These are phyloP conservation scores for Agaricus subrufescens DNA, from an alignment of 768 basidiomycete species.

Conservation along the genomic window DNA sequence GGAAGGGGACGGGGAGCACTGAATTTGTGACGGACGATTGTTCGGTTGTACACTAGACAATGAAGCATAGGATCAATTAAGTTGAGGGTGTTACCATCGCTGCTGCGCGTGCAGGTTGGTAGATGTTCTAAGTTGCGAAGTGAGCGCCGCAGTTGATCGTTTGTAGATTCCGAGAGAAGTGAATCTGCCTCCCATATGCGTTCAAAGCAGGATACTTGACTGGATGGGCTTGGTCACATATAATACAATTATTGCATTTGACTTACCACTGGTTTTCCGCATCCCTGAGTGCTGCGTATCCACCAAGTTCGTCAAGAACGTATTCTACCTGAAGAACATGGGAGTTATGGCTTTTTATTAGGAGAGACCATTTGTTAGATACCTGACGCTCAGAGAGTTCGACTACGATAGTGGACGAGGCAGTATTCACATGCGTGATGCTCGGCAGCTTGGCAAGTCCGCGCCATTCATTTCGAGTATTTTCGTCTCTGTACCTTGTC, in stretches of 20 bases:
- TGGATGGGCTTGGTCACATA: conserved; percentile 15
- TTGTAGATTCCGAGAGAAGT: conserved; percentile 15
- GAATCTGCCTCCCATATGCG: conserved; percentile 45
- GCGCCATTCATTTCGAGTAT: conserved; percentile 27
- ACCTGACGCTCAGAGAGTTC: conserved; percentile 37
- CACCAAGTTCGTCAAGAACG: conserved; percentile 43
- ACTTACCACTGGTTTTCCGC: conserved; percentile 31
- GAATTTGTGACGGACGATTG: conserved; percentile 26
- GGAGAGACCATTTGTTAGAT: conserved; percentile 4
- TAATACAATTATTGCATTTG: neutral
- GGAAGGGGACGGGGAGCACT: conserved; percentile 21
- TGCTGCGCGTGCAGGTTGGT: conserved; percentile 9
- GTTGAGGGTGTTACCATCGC: conserved; percentile 18
- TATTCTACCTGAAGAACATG: conserved; percentile 32
- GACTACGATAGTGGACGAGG: conserved; percentile 27
- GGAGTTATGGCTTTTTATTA: neutral
- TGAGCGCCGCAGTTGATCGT: neutral
- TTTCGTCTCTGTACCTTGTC: conserved; percentile 21
- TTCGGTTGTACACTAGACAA: conserved; percentile 35
- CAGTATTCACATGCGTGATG: conserved; percentile 30
- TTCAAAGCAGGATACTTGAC: conserved; percentile 53
- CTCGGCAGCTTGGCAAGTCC: conserved; percentile 17
- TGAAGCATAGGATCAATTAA: conserved; percentile 38
- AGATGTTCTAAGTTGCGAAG: neutral
- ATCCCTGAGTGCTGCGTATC: conserved; percentile 39